Percentiles rank a stretch among this genome's conserved stretches.
Evolutionary conservation across 768 basidiomycete species (phyloP).

Genomic region (Stropharia rugosoannulata): DNA sequence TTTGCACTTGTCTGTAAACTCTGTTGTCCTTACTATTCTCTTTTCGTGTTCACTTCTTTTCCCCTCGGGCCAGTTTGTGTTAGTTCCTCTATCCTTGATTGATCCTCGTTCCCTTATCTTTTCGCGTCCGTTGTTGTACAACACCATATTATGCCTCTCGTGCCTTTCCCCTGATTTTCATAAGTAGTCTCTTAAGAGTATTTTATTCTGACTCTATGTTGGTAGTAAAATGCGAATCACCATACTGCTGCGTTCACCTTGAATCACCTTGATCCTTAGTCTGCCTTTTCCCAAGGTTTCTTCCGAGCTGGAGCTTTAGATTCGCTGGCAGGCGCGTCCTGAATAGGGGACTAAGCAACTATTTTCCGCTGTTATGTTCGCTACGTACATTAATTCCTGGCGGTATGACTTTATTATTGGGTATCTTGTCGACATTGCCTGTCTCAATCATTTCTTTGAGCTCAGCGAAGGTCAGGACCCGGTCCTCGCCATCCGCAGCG

Average conservation of each 20-base stretch:
- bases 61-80: too few species aligned
- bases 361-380: constrained; percentile 2
- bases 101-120: not conserved
- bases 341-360: not conserved
- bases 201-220: not conserved
- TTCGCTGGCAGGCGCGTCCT: constrained; percentile 59
- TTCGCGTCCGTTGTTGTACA: not conserved
- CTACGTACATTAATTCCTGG: constrained; percentile 60
- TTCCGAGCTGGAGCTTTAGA: constrained; percentile 48
- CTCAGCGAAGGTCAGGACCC: constrained; percentile 61
- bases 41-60: not conserved
- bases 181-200: not conserved
- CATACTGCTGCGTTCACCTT: too few species aligned
- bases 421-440: constrained; percentile 71
- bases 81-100: not conserved
- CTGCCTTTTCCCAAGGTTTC: constrained; percentile 67
- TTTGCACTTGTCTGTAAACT: not conserved
- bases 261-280: not conserved
- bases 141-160: not conserved
- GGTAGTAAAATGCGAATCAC: too few species aligned
- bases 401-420: constrained; percentile 75
- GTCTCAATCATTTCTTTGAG: constrained; percentile 70
- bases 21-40: not conserved
- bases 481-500: constrained; percentile 30
- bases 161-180: not conserved